Evolutionary conservation across 371 early-diverging fungal genomes (phyloP).

Genomic region (Homolaphlyctis polyrhiza): DNA sequence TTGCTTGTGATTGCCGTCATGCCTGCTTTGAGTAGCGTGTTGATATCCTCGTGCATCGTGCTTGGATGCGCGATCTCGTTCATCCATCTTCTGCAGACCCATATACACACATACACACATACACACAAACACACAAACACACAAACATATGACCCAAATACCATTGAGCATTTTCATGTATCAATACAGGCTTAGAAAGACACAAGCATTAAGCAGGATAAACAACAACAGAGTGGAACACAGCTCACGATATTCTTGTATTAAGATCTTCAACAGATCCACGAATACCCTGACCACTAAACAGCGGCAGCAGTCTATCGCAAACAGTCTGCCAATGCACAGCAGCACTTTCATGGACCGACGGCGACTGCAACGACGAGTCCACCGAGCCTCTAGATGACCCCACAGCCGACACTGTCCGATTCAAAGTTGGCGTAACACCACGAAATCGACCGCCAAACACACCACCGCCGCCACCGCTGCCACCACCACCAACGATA

Average conservation of each 20-base stretch:
- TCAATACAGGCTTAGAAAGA: background rate
- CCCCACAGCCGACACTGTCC: too few relatives aligned
- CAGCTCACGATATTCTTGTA: background rate
- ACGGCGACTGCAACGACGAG: background rate
- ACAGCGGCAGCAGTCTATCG: background rate
- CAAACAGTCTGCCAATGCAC: background rate
- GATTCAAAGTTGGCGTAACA: too few relatives aligned
- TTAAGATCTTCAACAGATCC: background rate
- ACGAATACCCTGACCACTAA: background rate
- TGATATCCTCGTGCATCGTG: background rate
- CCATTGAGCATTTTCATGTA: background rate
- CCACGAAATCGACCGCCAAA: too few relatives aligned
- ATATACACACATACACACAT: too few relatives aligned
- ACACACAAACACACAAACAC: too few relatives aligned
- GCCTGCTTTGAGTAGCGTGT: slow-evolving; percentile 1
- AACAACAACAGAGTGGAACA: background rate
- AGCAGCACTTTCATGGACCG: background rate
- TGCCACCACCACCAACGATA: too few relatives aligned
- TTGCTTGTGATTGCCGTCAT: slow-evolving; percentile 1
- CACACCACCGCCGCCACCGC: too few relatives aligned
- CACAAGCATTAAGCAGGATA: background rate
- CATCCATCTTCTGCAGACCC: background rate
- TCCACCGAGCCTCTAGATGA: background rate
- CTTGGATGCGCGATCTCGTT: background rate
- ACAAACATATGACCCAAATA: too few relatives aligned